phyloP scores from a whole-genome alignment of 257 asterid genomes.

The Nyctanthes arbortristis region DNA sequence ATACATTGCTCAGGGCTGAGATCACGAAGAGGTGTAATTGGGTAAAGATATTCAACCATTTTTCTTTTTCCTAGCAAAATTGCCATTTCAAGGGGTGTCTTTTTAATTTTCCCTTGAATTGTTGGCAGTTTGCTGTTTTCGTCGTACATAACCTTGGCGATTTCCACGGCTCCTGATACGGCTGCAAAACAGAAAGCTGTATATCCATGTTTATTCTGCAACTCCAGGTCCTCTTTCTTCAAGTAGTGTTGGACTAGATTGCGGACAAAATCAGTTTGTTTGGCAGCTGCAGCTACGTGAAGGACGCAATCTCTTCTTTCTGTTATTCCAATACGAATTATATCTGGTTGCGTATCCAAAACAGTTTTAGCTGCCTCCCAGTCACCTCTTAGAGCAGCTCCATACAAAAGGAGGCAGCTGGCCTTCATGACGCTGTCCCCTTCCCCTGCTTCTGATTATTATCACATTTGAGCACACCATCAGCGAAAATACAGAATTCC shows the following conservation, averaged over 20 bases:
- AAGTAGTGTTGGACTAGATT: constrained; percentile 6
- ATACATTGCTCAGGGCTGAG: neutral
- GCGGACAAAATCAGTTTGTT: neutral
- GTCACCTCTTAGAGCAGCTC: constrained; percentile 20
- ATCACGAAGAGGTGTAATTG: neutral
- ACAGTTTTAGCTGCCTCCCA: constrained; percentile 17
- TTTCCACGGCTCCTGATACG: constrained; percentile 11
- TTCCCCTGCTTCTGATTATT: no score
- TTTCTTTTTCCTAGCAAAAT: neutral
- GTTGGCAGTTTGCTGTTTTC: neutral
- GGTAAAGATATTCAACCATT: constrained; percentile 27
- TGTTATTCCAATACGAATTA: neutral
- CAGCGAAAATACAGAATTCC: no score
- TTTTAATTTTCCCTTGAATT: accelerated
- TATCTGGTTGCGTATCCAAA: neutral
- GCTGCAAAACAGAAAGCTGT: constrained; percentile 28
- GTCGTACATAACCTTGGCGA: constrained; percentile 19
- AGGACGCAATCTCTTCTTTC: constrained; percentile 8
- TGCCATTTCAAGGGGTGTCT: constrained; percentile 20
- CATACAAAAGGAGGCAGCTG: no score
- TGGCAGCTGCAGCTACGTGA: constrained; percentile 24
- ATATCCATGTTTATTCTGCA: neutral
- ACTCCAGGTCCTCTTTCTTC: neutral
- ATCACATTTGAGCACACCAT: no score
- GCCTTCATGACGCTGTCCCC: no score